These are phyloP conservation scores for Suzukiozyma palmioleophila DNA, from an alignment of 1,139 yeast genomes.

Conservation along the genomic window DNA sequence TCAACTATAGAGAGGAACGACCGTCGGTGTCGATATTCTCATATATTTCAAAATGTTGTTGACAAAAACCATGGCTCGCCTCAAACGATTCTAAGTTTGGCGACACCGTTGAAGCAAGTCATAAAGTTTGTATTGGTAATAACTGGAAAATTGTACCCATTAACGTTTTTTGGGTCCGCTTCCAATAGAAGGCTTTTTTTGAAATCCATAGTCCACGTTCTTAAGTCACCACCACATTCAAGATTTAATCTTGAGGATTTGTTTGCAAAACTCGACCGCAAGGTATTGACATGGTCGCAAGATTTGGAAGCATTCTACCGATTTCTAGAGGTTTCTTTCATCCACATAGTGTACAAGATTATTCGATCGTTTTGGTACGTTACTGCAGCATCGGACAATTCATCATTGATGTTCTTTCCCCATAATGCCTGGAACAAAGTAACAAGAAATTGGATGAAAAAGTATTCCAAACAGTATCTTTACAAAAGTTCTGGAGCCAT, in stretches of 20 bases:
- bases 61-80: not conserved
- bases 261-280: constrained; percentile 27
- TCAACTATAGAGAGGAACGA: not conserved
- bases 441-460: constrained; percentile 35
- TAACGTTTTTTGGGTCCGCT: constrained; percentile 50
- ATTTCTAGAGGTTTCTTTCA: constrained; percentile 59
- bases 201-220: constrained; percentile 29
- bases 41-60: constrained; percentile 1
- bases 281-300: constrained; percentile 48
- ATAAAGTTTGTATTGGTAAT: constrained; percentile 36
- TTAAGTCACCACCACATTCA: constrained; percentile 35
- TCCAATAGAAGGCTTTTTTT: constrained; percentile 43
- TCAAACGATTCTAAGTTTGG: constrained; percentile 9
- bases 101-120: constrained; percentile 26
- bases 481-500: constrained; percentile 6
- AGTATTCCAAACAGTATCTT: constrained; percentile 34
- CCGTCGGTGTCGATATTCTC: not conserved
- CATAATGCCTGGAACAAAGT: constrained; percentile 56
- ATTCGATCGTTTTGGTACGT: constrained; percentile 61
- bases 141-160: constrained; percentile 49
- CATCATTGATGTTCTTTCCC: constrained; percentile 43
- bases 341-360: constrained; percentile 42
- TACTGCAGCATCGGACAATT: constrained; percentile 40
- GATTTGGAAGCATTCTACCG: constrained; percentile 15
- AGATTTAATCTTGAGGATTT: constrained; percentile 21